Percentiles rank a stretch among this genome's conserved stretches.
Conservation (phyloP, 2,329 filamentous ascomycete species). For the Ramichloridium luteum region DNA sequence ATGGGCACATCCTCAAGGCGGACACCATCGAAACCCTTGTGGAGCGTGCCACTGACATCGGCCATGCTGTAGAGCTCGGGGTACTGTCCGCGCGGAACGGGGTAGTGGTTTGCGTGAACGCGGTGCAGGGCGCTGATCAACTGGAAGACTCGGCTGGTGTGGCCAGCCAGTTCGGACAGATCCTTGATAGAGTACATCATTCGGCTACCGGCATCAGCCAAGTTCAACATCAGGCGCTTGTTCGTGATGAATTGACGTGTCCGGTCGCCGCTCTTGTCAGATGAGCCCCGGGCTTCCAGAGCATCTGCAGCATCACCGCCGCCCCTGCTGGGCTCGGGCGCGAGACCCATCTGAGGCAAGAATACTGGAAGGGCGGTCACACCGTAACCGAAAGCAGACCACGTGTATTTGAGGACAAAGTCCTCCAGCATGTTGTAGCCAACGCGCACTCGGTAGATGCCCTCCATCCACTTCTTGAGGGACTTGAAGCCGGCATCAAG, state of each 20-base stretch:
- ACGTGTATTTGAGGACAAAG: constrained; percentile 95
- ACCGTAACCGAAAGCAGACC: constrained; percentile 95
- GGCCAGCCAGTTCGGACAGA: constrained; percentile 84
- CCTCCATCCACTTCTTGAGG: constrained; percentile 92
- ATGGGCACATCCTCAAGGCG: constrained; percentile 86
- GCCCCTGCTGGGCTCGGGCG: constrained; percentile 25
- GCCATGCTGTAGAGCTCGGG: constrained; percentile 79
- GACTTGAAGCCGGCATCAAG: constrained; percentile 86
- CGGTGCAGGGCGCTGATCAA: constrained; percentile 89
- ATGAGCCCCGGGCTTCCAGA: constrained; percentile 8
- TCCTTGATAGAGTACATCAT: constrained; percentile 99
- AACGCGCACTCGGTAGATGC: constrained; percentile 94
- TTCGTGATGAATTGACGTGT: constrained; percentile 99
- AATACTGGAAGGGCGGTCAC: constrained; percentile 89
- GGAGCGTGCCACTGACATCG: constrained; percentile 84
- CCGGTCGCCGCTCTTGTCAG: constrained; percentile 44
- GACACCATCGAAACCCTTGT: constrained; percentile 90
- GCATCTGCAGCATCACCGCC: constrained; percentile 51
- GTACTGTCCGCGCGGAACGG: constrained; percentile 45
- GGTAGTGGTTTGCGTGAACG: constrained; percentile 83
- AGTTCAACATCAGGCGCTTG: constrained; percentile 92
- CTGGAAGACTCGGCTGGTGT: constrained; percentile 91
- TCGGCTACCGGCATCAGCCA: constrained; percentile 87
- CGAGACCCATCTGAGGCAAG: constrained; percentile 81
- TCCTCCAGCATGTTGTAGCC: constrained; percentile 98